Evolutionary conservation across 768 basidiomycete genomes (phyloP), one percentile per base, ranked within the genome.

Genomic region (Hirschioporus abietinus): DNA sequence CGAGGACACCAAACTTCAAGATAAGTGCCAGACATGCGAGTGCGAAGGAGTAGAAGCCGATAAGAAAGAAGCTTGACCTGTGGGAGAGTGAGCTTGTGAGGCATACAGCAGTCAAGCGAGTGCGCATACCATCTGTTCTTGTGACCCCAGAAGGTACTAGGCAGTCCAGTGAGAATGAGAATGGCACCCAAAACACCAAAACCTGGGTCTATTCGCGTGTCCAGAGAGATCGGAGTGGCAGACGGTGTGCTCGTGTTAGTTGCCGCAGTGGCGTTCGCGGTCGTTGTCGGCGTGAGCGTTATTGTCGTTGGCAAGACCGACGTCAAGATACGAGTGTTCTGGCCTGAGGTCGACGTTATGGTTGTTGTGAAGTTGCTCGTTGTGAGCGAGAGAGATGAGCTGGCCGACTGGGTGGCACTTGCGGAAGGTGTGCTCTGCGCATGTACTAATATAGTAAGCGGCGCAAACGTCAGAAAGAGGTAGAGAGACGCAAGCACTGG

Each of bases 31-130:
- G 81, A 74, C 93, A 93, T 72, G 91, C 87, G 69, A 97, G 86
- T 25, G 94, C 85, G 60, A 95, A 82, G 60, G 92, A 86, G 78
- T 97, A 98, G 78, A 94, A 94, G 58, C 94, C 93, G 68, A 92
- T 90, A 72, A 98, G 82, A 78, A 97, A 96, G 81, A 96, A 91
- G 15, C 95, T 95, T 23, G 92, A 92, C 92, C 93, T 94, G 74
- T 60, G 35, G 65, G 66, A 61, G 66, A 64, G 65, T 60, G 66
- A 69, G 69, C 68, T 64, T 66, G 24, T 65, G 65, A 23, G 18
- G 68, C 66, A 60, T 67, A 25, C 66, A 69, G 66, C 42, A 9
- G 58, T n/a, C 18, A 25, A 9, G 63, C 42, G 18, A 69, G 58
- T 59, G 63, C 58, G 79, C 84, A 58, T 73, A 91, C 95, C 96